Percentiles rank a stretch among this genome's conserved stretches.
Evolutionary conservation across 768 basidiomycete genomes (phyloP).

Genomic region (Termitomyces sp.): DNA sequence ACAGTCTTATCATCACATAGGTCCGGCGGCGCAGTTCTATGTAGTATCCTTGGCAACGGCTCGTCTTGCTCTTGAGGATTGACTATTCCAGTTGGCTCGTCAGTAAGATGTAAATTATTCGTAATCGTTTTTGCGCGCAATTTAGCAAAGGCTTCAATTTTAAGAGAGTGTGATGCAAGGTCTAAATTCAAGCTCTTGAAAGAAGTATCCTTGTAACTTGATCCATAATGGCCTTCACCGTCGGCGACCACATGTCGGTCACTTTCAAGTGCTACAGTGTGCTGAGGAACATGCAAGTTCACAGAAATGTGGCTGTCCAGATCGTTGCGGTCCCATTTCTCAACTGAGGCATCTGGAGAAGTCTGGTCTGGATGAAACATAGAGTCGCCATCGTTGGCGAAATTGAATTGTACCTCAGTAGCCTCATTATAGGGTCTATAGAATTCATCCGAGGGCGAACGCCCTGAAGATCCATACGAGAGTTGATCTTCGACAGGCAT

Average conservation of each 20-base stretch:
- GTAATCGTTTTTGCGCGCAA: constrained; percentile 32
- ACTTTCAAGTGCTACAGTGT: neutral
- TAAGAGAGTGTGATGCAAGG: constrained; percentile 20
- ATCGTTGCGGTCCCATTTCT: neutral
- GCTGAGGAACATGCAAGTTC: neutral
- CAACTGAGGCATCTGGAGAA: neutral
- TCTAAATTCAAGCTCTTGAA: neutral
- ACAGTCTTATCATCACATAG: constrained; percentile 42
- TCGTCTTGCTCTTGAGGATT: neutral
- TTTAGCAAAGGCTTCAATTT: constrained; percentile 31
- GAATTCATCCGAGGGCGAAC: neutral
- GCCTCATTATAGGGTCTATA: neutral
- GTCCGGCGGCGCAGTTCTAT: constrained; percentile 29
- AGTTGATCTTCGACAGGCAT: neutral
- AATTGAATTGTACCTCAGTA: neutral
- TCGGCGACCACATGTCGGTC: neutral
- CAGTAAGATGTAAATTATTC: constrained; percentile 1
- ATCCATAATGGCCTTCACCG: neutral
- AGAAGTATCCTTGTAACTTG: neutral
- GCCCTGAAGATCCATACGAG: neutral
- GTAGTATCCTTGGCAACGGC: neutral
- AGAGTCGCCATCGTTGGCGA: neutral
- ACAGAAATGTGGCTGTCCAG: no score
- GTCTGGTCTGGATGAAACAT: neutral
- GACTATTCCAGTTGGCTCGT: neutral